Conservation (phyloP, 768 basidiomycete genomes). For the Boletus subparvulus region DNA sequence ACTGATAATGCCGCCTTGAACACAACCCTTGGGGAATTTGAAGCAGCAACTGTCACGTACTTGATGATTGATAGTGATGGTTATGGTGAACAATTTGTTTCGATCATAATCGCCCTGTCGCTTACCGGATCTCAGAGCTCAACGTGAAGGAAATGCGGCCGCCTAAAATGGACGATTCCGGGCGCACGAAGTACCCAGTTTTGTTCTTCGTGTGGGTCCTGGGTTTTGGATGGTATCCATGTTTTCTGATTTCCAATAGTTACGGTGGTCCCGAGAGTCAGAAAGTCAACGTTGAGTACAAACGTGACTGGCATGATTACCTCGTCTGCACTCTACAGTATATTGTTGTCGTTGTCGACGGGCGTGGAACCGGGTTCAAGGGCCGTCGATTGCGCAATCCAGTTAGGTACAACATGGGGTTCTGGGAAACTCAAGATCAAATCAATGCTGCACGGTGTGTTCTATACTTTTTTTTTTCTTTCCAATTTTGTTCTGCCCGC, state of each 20-base stretch:
- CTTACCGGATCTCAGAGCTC: conserved; percentile 54
- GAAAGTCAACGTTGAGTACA: conserved; percentile 62
- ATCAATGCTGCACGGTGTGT: conserved; percentile 78
- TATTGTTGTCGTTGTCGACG: conserved; percentile 86
- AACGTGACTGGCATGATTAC: conserved; percentile 84
- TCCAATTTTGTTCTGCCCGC: not conserved
- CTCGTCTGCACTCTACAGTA: conserved; percentile 80
- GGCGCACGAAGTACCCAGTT: conserved; percentile 94
- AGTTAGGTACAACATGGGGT: conserved; percentile 86
- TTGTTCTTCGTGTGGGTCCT: conserved; percentile 73
- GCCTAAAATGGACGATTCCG: conserved; percentile 89
- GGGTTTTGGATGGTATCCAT: not conserved
- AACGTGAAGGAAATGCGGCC: conserved; percentile 92
- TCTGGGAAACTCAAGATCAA: conserved; percentile 88
- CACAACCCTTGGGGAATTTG: conserved; percentile 63
- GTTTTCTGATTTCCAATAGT: conserved; percentile 37
- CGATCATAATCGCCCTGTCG: conserved; percentile 16
- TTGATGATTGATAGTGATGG: conserved; percentile 79
- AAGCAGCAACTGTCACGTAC: conserved; percentile 65
- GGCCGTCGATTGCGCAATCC: conserved; percentile 83
- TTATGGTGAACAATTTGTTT: conserved; percentile 51
- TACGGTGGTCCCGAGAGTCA: conserved; percentile 94
- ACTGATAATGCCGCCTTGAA: conserved; percentile 69
- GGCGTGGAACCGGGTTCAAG: conserved; percentile 90
- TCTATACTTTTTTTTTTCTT: conserved; percentile 3